Conservation (phyloP, 2,329 filamentous ascomycete genomes). For the Botrytis tulipae region DNA sequence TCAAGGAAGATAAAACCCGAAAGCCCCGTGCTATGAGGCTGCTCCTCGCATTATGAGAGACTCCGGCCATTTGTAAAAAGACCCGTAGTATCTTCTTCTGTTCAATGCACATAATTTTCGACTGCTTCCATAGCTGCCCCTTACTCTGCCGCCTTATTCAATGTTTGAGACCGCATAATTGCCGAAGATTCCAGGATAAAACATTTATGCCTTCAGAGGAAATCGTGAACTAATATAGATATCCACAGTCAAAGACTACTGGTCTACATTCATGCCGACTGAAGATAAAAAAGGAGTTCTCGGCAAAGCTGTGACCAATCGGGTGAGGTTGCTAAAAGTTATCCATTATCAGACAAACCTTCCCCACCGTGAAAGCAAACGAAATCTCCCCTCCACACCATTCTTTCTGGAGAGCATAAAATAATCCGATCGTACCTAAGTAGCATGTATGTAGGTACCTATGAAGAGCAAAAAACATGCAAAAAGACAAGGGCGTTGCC, state of each 20-base stretch:
- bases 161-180: neutral
- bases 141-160: neutral
- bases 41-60: too few species aligned
- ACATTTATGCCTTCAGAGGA: rapidly evolving
- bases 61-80: too few species aligned
- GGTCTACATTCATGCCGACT: neutral
- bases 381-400: neutral
- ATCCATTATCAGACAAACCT: neutral
- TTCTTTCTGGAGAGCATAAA: neutral
- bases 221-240: neutral
- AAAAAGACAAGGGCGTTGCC: neutral
- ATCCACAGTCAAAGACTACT: neutral
- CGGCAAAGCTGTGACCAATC: neutral
- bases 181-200: neutral
- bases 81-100: neutral
- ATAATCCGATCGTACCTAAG: neutral
- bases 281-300: neutral
- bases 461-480: neutral
- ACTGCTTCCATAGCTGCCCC: neutral
- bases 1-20: too few species aligned
- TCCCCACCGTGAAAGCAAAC: neutral
- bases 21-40: too few species aligned
- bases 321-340: neutral
- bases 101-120: neutral
- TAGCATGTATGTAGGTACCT: too few species aligned